phyloP scores from a whole-genome alignment of 2,329 filamentous ascomycete genomes.

The Aspergillus latus region DNA sequence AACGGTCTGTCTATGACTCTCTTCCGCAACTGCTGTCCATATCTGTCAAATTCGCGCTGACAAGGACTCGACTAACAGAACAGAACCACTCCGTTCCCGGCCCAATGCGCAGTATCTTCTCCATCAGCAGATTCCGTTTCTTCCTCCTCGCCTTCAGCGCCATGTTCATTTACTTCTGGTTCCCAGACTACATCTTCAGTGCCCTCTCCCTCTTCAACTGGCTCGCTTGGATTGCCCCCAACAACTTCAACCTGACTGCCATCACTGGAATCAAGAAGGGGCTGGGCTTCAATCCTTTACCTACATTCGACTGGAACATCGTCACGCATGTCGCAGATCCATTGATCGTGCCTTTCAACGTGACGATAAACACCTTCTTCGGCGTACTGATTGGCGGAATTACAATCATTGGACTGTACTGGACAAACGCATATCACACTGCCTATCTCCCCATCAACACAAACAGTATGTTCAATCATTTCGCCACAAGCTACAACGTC shows the following conservation, averaged over 20 bases:
- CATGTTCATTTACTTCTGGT: slow-evolving; percentile 16
- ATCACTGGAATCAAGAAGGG: slow-evolving; percentile 5
- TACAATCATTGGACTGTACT: slow-evolving; percentile 5
- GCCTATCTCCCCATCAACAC: slow-evolving; percentile 12
- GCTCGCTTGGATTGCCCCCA: slow-evolving; percentile 13
- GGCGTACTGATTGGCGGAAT: slow-evolving; percentile 2
- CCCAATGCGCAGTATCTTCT: neutral
- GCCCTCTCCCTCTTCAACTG: slow-evolving; percentile 16
- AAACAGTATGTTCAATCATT: slow-evolving; percentile 11
- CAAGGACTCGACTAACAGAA: neutral
- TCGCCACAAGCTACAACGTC: slow-evolving; percentile 3
- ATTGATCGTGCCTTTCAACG: slow-evolving; percentile 10
- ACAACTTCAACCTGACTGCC: slow-evolving; percentile 8
- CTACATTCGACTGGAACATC: slow-evolving; percentile 14
- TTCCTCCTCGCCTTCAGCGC: slow-evolving; percentile 7
- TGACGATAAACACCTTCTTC: slow-evolving; percentile 3
- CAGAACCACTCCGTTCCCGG: neutral
- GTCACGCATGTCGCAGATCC: slow-evolving; percentile 3
- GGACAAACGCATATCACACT: slow-evolving; percentile 9
- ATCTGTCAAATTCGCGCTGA: neutral
- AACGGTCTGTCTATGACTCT: neutral
- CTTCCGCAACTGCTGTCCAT: neutral
- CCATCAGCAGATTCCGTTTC: slow-evolving; percentile 6
- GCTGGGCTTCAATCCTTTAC: slow-evolving; percentile 9
- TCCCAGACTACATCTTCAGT: slow-evolving; percentile 4